Evolutionary conservation across 2,329 filamentous ascomycete species (phyloP).

Genomic region (Aspergillus sergii): DNA sequence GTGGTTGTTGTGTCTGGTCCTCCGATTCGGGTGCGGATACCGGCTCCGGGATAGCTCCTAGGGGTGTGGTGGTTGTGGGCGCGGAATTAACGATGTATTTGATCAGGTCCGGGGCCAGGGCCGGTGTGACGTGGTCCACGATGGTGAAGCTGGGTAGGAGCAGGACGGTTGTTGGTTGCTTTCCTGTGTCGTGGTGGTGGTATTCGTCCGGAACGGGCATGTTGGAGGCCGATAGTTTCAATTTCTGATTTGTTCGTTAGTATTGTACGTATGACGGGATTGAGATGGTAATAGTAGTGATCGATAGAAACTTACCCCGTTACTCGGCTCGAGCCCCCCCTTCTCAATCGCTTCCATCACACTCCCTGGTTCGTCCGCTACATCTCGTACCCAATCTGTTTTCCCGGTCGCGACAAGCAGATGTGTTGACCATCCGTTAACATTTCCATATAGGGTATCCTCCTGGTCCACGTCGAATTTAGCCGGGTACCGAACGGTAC

Average conservation of each 20-base stretch:
- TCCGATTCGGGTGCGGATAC: neutral
- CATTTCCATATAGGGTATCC: constrained; percentile 79
- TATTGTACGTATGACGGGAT: neutral
- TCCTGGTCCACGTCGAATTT: constrained; percentile 71
- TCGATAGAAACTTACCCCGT: constrained; percentile 39
- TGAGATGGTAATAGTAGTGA: no score
- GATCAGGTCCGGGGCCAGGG: constrained; percentile 71
- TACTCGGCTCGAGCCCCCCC: constrained; percentile 42
- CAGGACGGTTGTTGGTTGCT: constrained; percentile 74
- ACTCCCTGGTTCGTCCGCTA: constrained; percentile 82
- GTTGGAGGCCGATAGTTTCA: constrained; percentile 92
- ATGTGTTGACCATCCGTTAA: constrained; percentile 88
- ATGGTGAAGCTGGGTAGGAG: constrained; percentile 83
- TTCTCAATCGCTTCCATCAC: constrained; percentile 75
- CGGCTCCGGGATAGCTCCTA: constrained; percentile 45
- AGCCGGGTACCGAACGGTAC: constrained; percentile 77
- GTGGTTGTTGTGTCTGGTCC: neutral
- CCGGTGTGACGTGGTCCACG: constrained; percentile 80
- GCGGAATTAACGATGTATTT: constrained; percentile 68
- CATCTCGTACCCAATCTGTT: constrained; percentile 89
- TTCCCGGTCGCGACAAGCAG: constrained; percentile 93
- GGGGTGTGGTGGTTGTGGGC: constrained; percentile 72
- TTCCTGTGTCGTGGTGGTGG: constrained; percentile 58
- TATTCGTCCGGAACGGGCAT: constrained; percentile 74
- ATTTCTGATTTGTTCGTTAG: constrained; percentile 54